Percentiles rank a stretch among this genome's conserved stretches.
Evolutionary conservation across 1,284 basidiomycete genomes (phyloP).

Genomic region (Naganishia sp.): DNA sequence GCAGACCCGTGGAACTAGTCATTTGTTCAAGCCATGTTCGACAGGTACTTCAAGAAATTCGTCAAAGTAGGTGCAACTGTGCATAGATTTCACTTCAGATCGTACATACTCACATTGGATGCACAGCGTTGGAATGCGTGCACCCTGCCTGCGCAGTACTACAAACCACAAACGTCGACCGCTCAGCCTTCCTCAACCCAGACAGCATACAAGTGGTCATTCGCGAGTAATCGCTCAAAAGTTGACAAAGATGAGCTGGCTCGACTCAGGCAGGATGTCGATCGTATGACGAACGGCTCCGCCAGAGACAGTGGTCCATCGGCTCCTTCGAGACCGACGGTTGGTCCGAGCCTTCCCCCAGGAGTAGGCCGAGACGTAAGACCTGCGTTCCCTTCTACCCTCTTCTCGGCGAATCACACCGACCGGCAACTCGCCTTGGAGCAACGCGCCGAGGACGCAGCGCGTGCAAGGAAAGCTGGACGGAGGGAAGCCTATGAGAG

Average conservation of each 20-base stretch:
- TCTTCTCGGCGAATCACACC: constrained; percentile 34
- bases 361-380: constrained; percentile 31
- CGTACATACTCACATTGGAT: background rate
- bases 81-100: background rate
- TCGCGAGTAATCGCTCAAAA: constrained; percentile 40
- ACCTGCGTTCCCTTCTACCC: constrained; percentile 39
- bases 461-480: constrained; percentile 40
- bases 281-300: constrained; percentile 33
- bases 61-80: constrained; percentile 38
- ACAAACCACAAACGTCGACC: constrained; percentile 36
- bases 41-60: constrained; percentile 49
- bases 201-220: constrained; percentile 50
- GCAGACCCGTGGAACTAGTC: too few relatives aligned
- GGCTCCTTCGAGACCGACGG: constrained; percentile 17
- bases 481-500: constrained; percentile 37
- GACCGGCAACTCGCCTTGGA: constrained; percentile 50
- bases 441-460: constrained; percentile 35
- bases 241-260: constrained; percentile 38
- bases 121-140: constrained; percentile 52
- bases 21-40: too few relatives aligned
- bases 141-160: constrained; percentile 43
- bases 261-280: constrained; percentile 34
- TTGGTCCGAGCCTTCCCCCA: constrained; percentile 30
- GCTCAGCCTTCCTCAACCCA: constrained; percentile 39
- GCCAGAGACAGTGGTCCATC: constrained; percentile 13